Evolutionary conservation across 306 rosid genomes (phyloP).

Genomic region (Citrullus mucosospermus): DNA sequence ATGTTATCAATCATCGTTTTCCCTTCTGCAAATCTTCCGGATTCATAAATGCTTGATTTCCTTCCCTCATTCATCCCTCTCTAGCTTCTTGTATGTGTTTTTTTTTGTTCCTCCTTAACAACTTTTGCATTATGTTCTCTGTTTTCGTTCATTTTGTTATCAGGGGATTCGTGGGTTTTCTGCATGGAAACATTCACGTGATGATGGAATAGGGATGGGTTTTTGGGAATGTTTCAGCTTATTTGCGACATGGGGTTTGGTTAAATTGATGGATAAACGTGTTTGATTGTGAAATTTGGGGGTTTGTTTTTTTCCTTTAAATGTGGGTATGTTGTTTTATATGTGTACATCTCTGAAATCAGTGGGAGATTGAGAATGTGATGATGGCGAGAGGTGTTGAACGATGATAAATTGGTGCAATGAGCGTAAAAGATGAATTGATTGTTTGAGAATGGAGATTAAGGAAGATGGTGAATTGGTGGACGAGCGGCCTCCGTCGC

Average conservation of each 20-base stretch:
- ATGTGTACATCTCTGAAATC: conserved; percentile 8
- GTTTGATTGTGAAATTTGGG: conserved; percentile 1
- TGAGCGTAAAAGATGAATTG: conserved; percentile 29
- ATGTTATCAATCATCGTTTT: background rate
- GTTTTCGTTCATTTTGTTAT: conserved; percentile 14
- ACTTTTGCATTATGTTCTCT: background rate
- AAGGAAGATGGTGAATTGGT: conserved; percentile 38
- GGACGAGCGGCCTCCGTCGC: conserved; percentile 37
- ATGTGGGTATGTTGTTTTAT: conserved; percentile 15
- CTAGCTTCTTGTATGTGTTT: conserved; percentile 8
- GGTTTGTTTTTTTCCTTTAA: background rate
- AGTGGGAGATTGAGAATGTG: conserved; percentile 15
- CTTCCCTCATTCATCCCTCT: background rate
- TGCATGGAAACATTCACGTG: conserved; percentile 15
- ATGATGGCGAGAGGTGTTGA: conserved; percentile 5
- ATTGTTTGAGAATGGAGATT: conserved; percentile 35
- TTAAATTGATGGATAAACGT: conserved; percentile 15
- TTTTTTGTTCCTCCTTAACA: background rate
- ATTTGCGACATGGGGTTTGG: conserved; percentile 15
- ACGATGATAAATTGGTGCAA: conserved; percentile 12
- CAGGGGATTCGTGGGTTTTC: conserved; percentile 19
- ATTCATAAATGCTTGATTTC: conserved; percentile 18
- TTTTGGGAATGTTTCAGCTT: conserved; percentile 19
- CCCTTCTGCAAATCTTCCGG: background rate
- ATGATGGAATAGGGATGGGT: background rate